Evolutionary conservation across 2,329 filamentous ascomycete species (phyloP), one percentile per base, ranked within the genome.

Genomic region (Septoria petroselini): DNA sequence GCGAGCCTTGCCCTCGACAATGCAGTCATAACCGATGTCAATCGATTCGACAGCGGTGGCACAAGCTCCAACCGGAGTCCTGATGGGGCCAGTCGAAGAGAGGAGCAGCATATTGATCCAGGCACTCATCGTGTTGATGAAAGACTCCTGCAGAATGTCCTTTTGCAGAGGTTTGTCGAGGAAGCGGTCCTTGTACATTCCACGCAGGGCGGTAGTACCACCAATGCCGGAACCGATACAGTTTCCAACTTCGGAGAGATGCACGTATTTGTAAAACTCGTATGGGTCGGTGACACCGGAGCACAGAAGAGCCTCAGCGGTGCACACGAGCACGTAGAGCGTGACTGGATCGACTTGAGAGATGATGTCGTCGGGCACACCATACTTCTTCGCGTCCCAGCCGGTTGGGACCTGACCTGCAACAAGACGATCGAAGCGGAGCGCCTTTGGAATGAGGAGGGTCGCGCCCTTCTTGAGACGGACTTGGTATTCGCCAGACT

Each of bases 101-200:
- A 98, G 77, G 58, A 98, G 78, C 73, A 98, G 77, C 93, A 98
- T 98, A 78, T 98, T 98, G 50, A 98, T 91, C 93, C 93, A 98
- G 12, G 93, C 93, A 62, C 88, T 86, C 91, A 98, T 98, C 48
- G 93, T 98, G 79, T 98, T 98, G 81, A 98, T 97, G 79, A 98
- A 98, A 9, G 93, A 97, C 74, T 98, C 93, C 69, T 98, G 94
- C 11, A 98, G 81, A 68, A 98, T 96, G 68, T 98, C 93, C 74
- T 97, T 98, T 74, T 98, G 94, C 41, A 98, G 82, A 48, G 91
- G 93, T 76, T 91, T 93, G 75, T 98, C 93, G 56, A 97, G 80
- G 82, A 85, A 97, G 53, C 93, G 87, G 71, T 96, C 91, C 73
- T 91, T 93, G 79, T 97, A 95, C 91, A 98, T 98, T 63, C 91